Percentiles rank a stretch among this genome's conserved stretches.
phyloP scores from a whole-genome alignment of 352 stramenopile genomes.

The Globisporangium parvum region DNA sequence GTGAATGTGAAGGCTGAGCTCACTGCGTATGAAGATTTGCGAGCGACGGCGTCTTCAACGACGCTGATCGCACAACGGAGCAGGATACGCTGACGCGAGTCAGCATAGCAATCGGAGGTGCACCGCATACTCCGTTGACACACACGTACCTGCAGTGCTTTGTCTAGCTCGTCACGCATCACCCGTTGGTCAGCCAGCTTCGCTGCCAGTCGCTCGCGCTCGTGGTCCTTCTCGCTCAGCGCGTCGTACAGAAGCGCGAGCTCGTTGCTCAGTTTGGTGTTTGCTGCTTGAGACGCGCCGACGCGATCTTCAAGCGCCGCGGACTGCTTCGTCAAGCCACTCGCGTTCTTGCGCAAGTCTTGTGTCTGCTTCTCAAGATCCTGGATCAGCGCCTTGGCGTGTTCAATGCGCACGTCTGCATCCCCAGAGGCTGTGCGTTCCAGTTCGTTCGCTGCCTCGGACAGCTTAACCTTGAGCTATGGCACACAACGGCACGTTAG shows the following conservation, averaged over 20 bases:
- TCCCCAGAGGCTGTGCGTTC: neutral
- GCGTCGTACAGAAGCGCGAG: neutral
- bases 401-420: neutral
- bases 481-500: neutral
- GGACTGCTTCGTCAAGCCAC: neutral
- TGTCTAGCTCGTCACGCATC: constrained; percentile 5
- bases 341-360: neutral
- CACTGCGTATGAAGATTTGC: too few species aligned
- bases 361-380: neutral
- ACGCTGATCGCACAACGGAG: too few species aligned
- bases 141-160: constrained; percentile 4
- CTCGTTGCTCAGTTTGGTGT: constrained; percentile 2
- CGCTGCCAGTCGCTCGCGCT: constrained; percentile 2
- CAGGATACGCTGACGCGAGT: too few species aligned
- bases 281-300: neutral
- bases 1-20: too few species aligned
- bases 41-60: too few species aligned
- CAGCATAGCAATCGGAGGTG: too few species aligned
- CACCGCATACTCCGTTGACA: too few species aligned
- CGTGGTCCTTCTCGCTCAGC: constrained; percentile 1
- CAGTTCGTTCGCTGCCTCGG: neutral
- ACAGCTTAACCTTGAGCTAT: constrained; percentile 5
- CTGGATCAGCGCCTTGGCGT: constrained; percentile 1
- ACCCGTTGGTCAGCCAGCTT: constrained; percentile 6
- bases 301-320: neutral